These are phyloP conservation scores for Hypomyces rosellus DNA, from an alignment of 2,329 filamentous ascomycete genomes.

Conservation along the genomic window DNA sequence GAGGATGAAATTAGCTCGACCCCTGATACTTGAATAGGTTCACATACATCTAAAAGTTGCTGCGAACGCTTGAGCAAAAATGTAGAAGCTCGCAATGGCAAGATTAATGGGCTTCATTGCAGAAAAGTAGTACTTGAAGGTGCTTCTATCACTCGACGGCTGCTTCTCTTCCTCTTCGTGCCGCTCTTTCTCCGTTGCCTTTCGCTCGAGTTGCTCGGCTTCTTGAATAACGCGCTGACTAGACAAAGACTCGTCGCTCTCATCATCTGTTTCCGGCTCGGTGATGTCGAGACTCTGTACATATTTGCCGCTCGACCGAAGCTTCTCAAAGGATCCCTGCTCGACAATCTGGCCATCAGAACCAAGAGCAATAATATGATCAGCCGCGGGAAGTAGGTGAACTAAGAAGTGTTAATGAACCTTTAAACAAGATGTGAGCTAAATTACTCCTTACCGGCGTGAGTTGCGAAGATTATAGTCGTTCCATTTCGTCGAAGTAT, in stretches of 20 bases:
- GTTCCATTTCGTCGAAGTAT: constrained; percentile 26
- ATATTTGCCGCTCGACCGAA: constrained; percentile 31
- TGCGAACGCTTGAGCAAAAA: constrained; percentile 15
- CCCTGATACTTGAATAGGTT: too few species aligned
- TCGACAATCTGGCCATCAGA: constrained; percentile 34
- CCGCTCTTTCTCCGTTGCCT: neutral
- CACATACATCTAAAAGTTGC: constrained; percentile 21
- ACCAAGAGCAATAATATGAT: constrained; percentile 39
- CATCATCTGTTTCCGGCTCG: constrained; percentile 13
- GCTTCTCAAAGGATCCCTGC: constrained; percentile 32
- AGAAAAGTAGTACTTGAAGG: constrained; percentile 25
- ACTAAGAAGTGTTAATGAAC: constrained; percentile 11
- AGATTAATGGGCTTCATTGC: constrained; percentile 18
- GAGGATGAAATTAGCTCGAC: too few species aligned
- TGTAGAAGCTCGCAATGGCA: constrained; percentile 12
- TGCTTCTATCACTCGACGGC: constrained; percentile 18
- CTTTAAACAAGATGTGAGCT: too few species aligned
- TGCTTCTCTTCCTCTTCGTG: constrained; percentile 1
- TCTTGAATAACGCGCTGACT: neutral
- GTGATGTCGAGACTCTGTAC: constrained; percentile 31
- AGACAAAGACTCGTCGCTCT: neutral
- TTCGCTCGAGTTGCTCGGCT: neutral
- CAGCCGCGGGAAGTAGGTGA: constrained; percentile 31
- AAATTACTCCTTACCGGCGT: constrained; percentile 18
- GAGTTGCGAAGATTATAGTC: constrained; percentile 28